Evolutionary conservation across 1,139 yeast genomes (phyloP), one percentile per base, ranked within the genome.

Genomic region (Nadsonia starkeyi-henricii): DNA sequence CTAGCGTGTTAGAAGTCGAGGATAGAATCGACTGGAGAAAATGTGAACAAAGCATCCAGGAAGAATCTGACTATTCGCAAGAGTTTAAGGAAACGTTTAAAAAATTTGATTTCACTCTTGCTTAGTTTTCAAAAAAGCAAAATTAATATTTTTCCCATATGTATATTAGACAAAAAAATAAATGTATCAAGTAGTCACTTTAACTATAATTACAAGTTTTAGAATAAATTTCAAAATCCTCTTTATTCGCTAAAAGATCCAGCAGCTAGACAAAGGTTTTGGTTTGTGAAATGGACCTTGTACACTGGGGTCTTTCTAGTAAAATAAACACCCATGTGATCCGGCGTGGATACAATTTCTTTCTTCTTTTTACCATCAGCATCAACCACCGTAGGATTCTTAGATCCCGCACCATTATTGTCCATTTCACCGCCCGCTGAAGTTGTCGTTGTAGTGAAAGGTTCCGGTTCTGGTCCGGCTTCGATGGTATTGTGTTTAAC

Each of bases 231-330:
- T n/a, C n/a, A n/a, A n/a, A n/a, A 23, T 73, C 58, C 66, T 75
- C 39, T 74, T 79, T 54, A 74, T 41, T 72, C 74, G 54, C 63
- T 62, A 56, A 81, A 85, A 2, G 93, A 93, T 45, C 98, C 97
- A 15, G 89, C 96, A 1, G 96, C 96, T 39, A 91, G 72, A 58
- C 95, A 89, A 55, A 93, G 68, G 64, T 93, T 93, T 53, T 96
- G 73, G 61, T 94, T 74, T 1, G 97, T 89, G 63, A 89, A 91
- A 59, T 83, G 88, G 33, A 93, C 95, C 59, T 85, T 86, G 67
- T 83, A 91, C 21, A 91, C 93, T 1, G 97, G 96, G 0, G 97
- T 86, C 66, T 82, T 82, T 66, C 88, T 91, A 1, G 99, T 89
- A 65, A 85, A 85, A 63, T 83, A 91, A n/a, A 93, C 94, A 2